A percentile compares a stretch with the other conserved stretches of the same genome.
These are phyloP conservation scores for Cutaneotrichosporon dermatis DNA, from an alignment of 1,284 basidiomycete genomes.

Conservation along the genomic window DNA sequence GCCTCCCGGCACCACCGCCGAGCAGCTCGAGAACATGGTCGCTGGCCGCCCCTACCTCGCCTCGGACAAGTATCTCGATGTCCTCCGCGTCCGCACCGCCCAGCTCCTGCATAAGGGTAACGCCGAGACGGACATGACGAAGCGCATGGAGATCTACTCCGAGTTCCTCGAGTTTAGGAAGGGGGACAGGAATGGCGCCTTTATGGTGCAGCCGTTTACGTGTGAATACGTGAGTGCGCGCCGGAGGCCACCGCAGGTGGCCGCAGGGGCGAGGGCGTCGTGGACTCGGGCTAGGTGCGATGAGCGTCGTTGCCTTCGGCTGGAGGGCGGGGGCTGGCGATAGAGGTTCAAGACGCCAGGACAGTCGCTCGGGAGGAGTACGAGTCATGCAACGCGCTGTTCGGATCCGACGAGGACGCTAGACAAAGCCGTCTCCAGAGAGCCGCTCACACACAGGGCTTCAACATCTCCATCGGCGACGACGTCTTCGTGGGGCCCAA, in stretches of 20 bases:
- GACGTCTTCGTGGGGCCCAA: conserved; percentile 43
- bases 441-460: conserved; percentile 30
- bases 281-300: too few relatives aligned
- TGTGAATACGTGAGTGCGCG: conserved; percentile 43
- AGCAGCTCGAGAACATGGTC: conserved; percentile 26
- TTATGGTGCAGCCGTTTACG: conserved; percentile 27
- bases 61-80: conserved; percentile 33
- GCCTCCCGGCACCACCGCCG: background rate
- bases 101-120: conserved; percentile 28
- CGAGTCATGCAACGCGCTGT: too few relatives aligned
- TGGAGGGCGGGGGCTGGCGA: too few relatives aligned
- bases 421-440: too few relatives aligned
- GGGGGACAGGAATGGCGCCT: conserved; percentile 11
- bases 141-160: conserved; percentile 24
- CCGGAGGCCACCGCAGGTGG: too few relatives aligned
- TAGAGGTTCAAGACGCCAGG: too few relatives aligned
- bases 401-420: too few relatives aligned
- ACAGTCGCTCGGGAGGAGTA: too few relatives aligned
- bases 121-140: conserved; percentile 16
- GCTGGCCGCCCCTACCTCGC: conserved; percentile 31
- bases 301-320: too few relatives aligned
- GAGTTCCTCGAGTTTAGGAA: conserved; percentile 18
- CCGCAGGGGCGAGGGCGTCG: background rate
- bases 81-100: conserved; percentile 19
- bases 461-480: conserved; percentile 42